Evolutionary conservation across 2,329 filamentous ascomycete species (phyloP), one percentile per base, ranked within the genome.

Genomic region (Neonectria ditissima): DNA sequence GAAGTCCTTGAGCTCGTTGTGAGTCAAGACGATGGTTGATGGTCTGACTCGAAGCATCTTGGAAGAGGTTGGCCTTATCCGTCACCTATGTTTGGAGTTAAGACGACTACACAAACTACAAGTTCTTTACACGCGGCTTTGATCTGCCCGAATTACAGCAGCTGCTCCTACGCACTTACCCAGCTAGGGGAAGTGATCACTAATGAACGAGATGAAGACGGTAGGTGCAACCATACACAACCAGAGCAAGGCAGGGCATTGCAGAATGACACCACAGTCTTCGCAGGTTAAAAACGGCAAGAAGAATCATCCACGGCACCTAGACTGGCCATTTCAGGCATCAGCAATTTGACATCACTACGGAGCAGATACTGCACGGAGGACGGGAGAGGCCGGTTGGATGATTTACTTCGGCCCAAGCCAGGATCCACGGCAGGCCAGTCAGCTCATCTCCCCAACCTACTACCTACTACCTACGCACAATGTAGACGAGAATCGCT

Each of bases 1-100:
- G 10, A 66, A 55, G 20, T 72, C 69, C 20, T 56, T 62, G 26
- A 73, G 57, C 22, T 73, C 71, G 5, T 37, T 50, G 2, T 63
- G 44, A 3, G 65, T 65, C 22, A 73, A 48, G 2, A 51, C 59
- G 16, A 73, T 64, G 9, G 62, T 66, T 10, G 67, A 70, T 6
- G 71, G 63, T 22, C 50, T 54, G n/a, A 70, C 57, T 55, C 71
- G 69, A 18, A 72, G 59, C 71, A 73, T 73, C 4, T 39, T 41
- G 18, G 5, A n/a, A 32, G 11, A n/a, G n/a, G 18, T 50, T 18
- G 45, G 47, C 9, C 11, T 4, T 4, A 20, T 30, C 18, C 18
- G n/a, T 32, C n/a, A 50, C n/a, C 8, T 7, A 5, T 2, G 28
- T 13, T 20, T 20, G n/a, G 37, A 9, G 14, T 20, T 20, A 18